Conservation (phyloP, 148 eudicot genomes). For the Polygonum aviculare region DNA sequence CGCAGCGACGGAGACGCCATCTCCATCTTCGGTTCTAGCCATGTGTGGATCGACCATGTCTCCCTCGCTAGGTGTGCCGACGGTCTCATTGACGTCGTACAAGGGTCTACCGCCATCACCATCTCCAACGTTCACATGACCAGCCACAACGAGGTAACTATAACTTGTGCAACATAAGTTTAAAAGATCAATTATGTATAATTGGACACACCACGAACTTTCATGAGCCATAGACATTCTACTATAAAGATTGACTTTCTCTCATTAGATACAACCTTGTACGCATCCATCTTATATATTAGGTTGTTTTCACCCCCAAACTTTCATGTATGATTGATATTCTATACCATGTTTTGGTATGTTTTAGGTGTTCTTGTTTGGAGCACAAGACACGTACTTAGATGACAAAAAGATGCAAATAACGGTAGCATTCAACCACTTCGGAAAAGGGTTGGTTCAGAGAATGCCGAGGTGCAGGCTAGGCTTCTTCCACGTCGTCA, state of each 20-base stretch:
- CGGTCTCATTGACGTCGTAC: slow-evolving; percentile 50
- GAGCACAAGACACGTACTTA: slow-evolving; percentile 30
- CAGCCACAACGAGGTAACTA: slow-evolving; percentile 44
- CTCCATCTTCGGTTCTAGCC: slow-evolving; percentile 44
- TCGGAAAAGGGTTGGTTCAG: slow-evolving; percentile 56
- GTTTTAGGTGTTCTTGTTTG: slow-evolving; percentile 52
- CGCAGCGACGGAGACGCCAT: slow-evolving; percentile 57
- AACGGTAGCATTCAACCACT: slow-evolving; percentile 66
- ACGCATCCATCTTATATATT: too few relatives aligned
- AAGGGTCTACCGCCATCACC: slow-evolving; percentile 66
- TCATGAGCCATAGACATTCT: too few relatives aligned
- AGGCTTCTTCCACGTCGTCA: slow-evolving; percentile 64
- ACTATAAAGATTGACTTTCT: too few relatives aligned
- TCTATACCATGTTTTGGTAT: neutral
- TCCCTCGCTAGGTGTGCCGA: slow-evolving; percentile 36
- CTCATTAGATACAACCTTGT: too few relatives aligned
- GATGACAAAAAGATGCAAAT: slow-evolving; percentile 59
- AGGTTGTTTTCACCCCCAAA: too few relatives aligned
- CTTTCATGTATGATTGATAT: too few relatives aligned
- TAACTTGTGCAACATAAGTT: too few relatives aligned
- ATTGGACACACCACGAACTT: too few relatives aligned
- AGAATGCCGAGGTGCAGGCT: slow-evolving; percentile 71
- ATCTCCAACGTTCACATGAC: slow-evolving; percentile 60
- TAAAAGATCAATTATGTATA: too few relatives aligned
- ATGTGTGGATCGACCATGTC: slow-evolving; percentile 62